Percentiles rank a stretch among this genome's conserved stretches.
phyloP scores from a whole-genome alignment of 2,329 filamentous ascomycete species.

The Apiospora kogelbergensis region DNA sequence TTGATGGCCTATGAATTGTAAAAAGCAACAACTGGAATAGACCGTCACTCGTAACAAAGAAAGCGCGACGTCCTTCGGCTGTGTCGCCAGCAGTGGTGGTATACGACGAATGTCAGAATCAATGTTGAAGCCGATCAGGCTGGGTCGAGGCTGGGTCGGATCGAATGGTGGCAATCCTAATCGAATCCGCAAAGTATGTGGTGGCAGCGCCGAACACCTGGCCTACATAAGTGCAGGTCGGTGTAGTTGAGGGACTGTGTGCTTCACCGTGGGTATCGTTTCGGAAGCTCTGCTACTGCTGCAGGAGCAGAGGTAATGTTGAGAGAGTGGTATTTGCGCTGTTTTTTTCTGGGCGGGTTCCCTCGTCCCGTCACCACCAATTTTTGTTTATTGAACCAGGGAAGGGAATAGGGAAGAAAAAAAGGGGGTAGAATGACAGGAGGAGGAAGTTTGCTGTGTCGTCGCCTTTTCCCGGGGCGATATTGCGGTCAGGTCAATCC shows the following conservation, averaged over 20 bases:
- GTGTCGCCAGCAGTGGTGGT: not conserved
- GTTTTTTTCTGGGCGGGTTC: not conserved
- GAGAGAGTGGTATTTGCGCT: not conserved
- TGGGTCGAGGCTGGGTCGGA: not conserved
- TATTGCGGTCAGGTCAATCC: slow-evolving; percentile 2
- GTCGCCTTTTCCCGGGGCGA: slow-evolving; percentile 1
- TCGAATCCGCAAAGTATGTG: not conserved
- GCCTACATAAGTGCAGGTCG: slow-evolving; percentile 4
- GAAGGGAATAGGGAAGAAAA: not conserved
- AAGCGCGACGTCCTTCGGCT: not conserved
- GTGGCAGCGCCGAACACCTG: slow-evolving; percentile 4
- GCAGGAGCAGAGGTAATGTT: not conserved
- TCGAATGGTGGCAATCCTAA: not conserved
- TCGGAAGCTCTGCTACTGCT: not conserved
- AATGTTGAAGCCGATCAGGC: not conserved
- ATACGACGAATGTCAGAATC: not conserved
- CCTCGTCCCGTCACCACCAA: slow-evolving; percentile 1
- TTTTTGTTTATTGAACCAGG: not conserved
- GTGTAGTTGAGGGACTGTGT: not conserved
- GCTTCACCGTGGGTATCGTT: not conserved
- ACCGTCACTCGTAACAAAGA: slow-evolving; percentile 7
- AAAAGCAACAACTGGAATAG: not conserved
- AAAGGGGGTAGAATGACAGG: slow-evolving; percentile 2
- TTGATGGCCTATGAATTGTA: slow-evolving; percentile 4
- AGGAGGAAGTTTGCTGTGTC: slow-evolving; percentile 1